Percentiles rank a stretch among this genome's conserved stretches.
These are phyloP conservation scores for Dactylellina parvicollis DNA, from an alignment of 2,329 filamentous ascomycete genomes.

Conservation along the genomic window DNA sequence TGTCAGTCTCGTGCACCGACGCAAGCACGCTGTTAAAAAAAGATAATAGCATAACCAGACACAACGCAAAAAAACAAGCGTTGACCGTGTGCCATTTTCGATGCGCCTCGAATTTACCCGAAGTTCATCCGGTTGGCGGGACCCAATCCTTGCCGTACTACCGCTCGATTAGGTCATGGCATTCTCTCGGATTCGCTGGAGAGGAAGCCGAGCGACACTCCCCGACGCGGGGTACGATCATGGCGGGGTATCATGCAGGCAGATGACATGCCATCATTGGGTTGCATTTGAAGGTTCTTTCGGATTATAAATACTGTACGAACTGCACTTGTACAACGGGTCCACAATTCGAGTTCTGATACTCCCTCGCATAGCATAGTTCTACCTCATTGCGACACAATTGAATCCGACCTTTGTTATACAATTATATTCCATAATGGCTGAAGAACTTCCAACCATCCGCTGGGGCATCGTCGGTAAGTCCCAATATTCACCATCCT, in stretches of 20 bases:
- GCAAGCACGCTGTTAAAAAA: too few species aligned
- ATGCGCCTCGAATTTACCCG: constrained; percentile 18
- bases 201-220: constrained; percentile 12
- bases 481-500: not conserved
- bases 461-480: constrained; percentile 45
- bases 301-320: constrained; percentile 2
- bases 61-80: not conserved
- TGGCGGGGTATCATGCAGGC: constrained; percentile 3
- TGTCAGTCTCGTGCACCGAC: too few species aligned
- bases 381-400: too few species aligned
- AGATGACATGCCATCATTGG: not conserved
- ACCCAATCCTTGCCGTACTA: not conserved
- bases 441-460: constrained; percentile 29
- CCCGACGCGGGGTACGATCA: constrained; percentile 23
- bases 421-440: constrained; percentile 5
- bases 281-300: too few species aligned
- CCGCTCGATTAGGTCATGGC: not conserved
- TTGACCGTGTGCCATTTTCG: not conserved
- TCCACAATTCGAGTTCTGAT: too few species aligned
- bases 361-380: too few species aligned
- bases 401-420: too few species aligned
- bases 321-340: too few species aligned
- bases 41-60: too few species aligned
- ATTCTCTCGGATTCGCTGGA: not conserved
- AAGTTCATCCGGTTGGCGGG: constrained; percentile 38